phyloP scores from a whole-genome alignment of 2,329 filamentous ascomycete species.

The Clonostachys chloroleuca region DNA sequence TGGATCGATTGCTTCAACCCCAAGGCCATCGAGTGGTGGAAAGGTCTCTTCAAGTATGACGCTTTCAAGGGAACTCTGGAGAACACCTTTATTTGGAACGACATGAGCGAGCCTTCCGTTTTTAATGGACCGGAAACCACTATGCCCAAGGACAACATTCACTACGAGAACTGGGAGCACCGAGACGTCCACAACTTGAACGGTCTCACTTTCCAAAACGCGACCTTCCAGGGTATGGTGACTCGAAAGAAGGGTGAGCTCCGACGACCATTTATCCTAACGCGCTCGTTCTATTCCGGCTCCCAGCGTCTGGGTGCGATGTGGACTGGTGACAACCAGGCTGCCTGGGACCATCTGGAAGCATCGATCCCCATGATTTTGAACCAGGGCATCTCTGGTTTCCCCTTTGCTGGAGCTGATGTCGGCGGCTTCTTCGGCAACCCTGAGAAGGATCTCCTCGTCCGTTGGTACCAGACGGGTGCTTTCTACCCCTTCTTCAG shows the following conservation, averaged over 20 bases:
- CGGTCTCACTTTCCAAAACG: slow-evolving; percentile 92
- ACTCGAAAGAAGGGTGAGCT: slow-evolving; percentile 83
- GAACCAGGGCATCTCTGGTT: slow-evolving; percentile 87
- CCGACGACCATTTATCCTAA: slow-evolving; percentile 86
- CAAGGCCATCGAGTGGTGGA: slow-evolving; percentile 90
- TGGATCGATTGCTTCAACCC: slow-evolving; percentile 97
- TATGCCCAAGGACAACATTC: slow-evolving; percentile 98
- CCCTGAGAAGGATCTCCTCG: slow-evolving; percentile 84
- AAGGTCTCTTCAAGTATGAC: slow-evolving; percentile 79
- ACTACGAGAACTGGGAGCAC: slow-evolving; percentile 90
- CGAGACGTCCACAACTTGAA: slow-evolving; percentile 95
- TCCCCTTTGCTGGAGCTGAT: slow-evolving; percentile 91
- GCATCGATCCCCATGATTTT: slow-evolving; percentile 90
- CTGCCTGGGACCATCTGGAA: slow-evolving; percentile 86
- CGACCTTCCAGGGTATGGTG: slow-evolving; percentile 80
- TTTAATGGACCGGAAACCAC: slow-evolving; percentile 98
- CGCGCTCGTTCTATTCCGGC: slow-evolving; percentile 86
- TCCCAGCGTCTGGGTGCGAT: slow-evolving; percentile 88
- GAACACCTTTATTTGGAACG: slow-evolving; percentile 97
- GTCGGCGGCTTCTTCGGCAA: slow-evolving; percentile 98
- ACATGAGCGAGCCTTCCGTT: slow-evolving; percentile 99
- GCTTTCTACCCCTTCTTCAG: slow-evolving; percentile 99
- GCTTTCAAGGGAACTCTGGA: slow-evolving; percentile 79
- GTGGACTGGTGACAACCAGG: slow-evolving; percentile 99
- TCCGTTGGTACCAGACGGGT: slow-evolving; percentile 94